Percentiles rank a stretch among this genome's conserved stretches.
phyloP scores from a whole-genome alignment of 257 asterid species.

The Penstemon eatonii region DNA sequence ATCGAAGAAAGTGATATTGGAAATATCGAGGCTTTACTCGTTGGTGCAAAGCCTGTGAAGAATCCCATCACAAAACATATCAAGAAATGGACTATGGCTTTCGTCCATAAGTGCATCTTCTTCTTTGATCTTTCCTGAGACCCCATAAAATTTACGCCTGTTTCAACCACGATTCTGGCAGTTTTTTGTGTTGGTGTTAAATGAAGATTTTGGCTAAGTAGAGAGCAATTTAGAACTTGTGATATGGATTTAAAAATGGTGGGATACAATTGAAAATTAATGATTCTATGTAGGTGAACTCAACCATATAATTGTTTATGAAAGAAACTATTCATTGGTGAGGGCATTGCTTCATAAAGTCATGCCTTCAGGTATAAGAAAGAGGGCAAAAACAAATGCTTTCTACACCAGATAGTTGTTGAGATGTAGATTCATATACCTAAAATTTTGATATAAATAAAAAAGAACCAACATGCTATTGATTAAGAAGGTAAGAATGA shows the following conservation, averaged over 20 bases:
- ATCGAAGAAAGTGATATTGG: slow-evolving; percentile 30
- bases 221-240: not conserved
- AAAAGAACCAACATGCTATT: slow-evolving; percentile 1
- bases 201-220: not conserved
- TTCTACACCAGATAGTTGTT: slow-evolving; percentile 68
- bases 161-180: too few species aligned
- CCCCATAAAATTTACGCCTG: slow-evolving; percentile 38
- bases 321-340: slow-evolving; percentile 26
- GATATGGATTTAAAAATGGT: slow-evolving; percentile 25
- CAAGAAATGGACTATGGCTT: slow-evolving; percentile 70
- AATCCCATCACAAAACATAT: slow-evolving; percentile 84
- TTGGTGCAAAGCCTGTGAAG: slow-evolving; percentile 89
- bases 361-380: slow-evolving; percentile 64
- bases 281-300: slow-evolving; percentile 33
- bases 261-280: slow-evolving; percentile 34
- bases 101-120: slow-evolving; percentile 69
- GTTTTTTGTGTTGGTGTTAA: too few species aligned
- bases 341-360: slow-evolving; percentile 41
- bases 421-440: slow-evolving; percentile 67
- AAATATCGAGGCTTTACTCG: slow-evolving; percentile 45
- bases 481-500: slow-evolving; percentile 9
- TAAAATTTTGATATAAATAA: slow-evolving; percentile 30
- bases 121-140: slow-evolving; percentile 79
- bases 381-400: slow-evolving; percentile 28
- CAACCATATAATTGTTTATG: slow-evolving; percentile 30